Evolutionary conservation across 2,329 filamentous ascomycete genomes (phyloP).

Genomic region (Lasiodiplodia theobromae): DNA sequence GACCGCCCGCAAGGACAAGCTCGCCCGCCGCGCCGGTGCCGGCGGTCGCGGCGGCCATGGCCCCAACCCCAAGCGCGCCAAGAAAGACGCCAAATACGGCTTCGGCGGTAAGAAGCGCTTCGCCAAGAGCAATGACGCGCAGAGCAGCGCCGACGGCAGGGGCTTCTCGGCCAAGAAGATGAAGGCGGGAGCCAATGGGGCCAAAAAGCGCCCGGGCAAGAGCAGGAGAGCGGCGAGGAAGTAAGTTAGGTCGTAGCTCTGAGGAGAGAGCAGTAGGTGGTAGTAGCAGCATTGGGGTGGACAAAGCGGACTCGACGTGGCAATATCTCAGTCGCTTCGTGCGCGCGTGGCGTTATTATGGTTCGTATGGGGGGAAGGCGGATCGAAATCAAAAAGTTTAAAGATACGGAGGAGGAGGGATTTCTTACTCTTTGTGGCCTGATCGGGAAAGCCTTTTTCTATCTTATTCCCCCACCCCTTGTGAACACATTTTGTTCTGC

Average conservation of each 20-base stretch:
- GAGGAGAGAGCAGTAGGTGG: background rate
- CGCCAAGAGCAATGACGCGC: conserved; percentile 87
- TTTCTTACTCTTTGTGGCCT: background rate
- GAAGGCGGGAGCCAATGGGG: conserved; percentile 63
- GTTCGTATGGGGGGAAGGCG: background rate
- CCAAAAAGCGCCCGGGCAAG: conserved; percentile 49
- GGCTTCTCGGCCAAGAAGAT: conserved; percentile 85
- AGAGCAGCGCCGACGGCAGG: conserved; percentile 80
- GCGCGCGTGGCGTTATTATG: background rate
- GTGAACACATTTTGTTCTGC: background rate
- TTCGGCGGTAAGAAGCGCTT: conserved; percentile 96
- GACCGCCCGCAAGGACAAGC: conserved; percentile 54
- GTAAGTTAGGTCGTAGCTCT: background rate
- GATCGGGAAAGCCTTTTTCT: background rate
- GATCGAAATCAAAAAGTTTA: background rate
- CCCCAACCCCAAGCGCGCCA: conserved; percentile 77
- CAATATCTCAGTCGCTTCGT: background rate
- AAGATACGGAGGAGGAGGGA: background rate
- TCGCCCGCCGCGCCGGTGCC: conserved; percentile 47
- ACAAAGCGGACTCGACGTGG: background rate
- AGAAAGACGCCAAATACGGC: conserved; percentile 94
- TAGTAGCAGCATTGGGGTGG: background rate
- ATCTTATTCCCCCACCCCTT: background rate
- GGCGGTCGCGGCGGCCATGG: conserved; percentile 36
- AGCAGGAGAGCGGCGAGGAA: conserved; percentile 41